Conservation (phyloP, 305 asterid genomes). For the Coffea humblotiana region DNA sequence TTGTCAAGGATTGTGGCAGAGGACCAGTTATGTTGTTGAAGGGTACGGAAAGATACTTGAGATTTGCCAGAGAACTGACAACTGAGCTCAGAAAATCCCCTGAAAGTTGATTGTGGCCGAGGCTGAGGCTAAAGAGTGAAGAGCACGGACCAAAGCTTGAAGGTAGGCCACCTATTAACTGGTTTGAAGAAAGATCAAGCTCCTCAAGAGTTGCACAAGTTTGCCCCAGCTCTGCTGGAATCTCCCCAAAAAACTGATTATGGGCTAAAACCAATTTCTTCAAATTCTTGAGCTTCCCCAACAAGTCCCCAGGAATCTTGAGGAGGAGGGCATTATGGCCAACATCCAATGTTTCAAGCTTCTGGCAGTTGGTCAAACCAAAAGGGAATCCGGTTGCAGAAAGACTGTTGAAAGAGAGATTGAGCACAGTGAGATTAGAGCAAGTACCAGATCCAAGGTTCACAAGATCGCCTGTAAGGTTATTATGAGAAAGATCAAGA, state of each 20-base stretch:
- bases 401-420: slow-evolving; percentile 59
- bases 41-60: slow-evolving; percentile 47
- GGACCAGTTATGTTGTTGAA: slow-evolving; percentile 70
- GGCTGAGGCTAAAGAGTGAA: slow-evolving; percentile 50
- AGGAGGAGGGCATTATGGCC: slow-evolving; percentile 52
- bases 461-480: slow-evolving; percentile 53
- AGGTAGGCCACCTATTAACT: slow-evolving; percentile 67
- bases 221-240: slow-evolving; percentile 57
- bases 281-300: slow-evolving; percentile 56
- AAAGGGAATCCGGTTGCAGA: slow-evolving; percentile 52
- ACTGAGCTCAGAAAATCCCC: slow-evolving; percentile 64
- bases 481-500: slow-evolving; percentile 69
- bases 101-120: slow-evolving; percentile 70
- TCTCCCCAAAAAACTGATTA: slow-evolving; percentile 60
- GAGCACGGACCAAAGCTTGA: slow-evolving; percentile 52
- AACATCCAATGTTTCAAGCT: slow-evolving; percentile 54
- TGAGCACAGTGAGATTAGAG: slow-evolving; percentile 46
- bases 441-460: slow-evolving; percentile 53
- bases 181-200: slow-evolving; percentile 75
- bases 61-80: slow-evolving; percentile 60
- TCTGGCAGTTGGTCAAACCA: slow-evolving; percentile 54
- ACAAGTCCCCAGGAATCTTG: slow-evolving; percentile 51
- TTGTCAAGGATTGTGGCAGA: slow-evolving; percentile 57
- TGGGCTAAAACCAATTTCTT: slow-evolving; percentile 47
- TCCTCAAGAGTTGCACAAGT: slow-evolving; percentile 56